phyloP scores from a whole-genome alignment of 192 early-diverging fungal genomes.

The Backusella circina region DNA sequence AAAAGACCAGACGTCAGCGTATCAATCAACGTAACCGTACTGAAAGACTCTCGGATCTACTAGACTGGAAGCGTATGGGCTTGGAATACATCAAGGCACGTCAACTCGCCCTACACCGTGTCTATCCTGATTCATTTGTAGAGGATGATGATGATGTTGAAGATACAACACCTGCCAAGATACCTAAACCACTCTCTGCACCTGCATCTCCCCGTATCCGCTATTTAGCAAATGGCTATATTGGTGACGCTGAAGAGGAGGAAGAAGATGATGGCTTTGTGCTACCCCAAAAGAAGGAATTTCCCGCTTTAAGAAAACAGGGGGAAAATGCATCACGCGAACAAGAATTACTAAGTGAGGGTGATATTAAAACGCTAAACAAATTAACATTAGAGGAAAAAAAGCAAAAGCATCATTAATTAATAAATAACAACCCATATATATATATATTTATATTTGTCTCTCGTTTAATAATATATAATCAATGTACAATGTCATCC shows the following conservation, averaged over 20 bases:
- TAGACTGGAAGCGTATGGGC: slow-evolving; percentile 99
- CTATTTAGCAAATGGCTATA: slow-evolving; percentile 11
- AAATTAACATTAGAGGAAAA: slow-evolving; percentile 29
- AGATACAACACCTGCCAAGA: slow-evolving; percentile 66
- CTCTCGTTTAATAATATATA: too few relatives aligned
- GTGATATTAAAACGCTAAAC: slow-evolving; percentile 39
- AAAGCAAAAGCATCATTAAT: slow-evolving; percentile 19
- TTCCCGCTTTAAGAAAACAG: slow-evolving; percentile 18
- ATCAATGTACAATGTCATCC: too few relatives aligned
- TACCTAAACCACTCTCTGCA: slow-evolving; percentile 86
- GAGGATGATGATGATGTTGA: slow-evolving; percentile 56
- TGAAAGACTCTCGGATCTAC: slow-evolving; percentile 89
- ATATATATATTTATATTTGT: too few relatives aligned
- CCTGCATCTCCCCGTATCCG: slow-evolving; percentile 78
- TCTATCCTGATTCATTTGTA: slow-evolving; percentile 84
- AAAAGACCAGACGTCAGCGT: slow-evolving; percentile 94
- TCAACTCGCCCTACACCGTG: slow-evolving; percentile 86
- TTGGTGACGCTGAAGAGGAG: slow-evolving; percentile 30
- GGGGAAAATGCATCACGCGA: slow-evolving; percentile 18
- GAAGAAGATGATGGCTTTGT: slow-evolving; percentile 38
- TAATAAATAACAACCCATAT: not conserved
- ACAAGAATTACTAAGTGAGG: slow-evolving; percentile 39
- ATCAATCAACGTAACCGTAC: slow-evolving; percentile 98
- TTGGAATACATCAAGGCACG: slow-evolving; percentile 98
- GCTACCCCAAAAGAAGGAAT: slow-evolving; percentile 30